These are phyloP conservation scores for Pseudopithomyces maydicus DNA, from an alignment of 2,329 filamentous ascomycete genomes.

Conservation along the genomic window DNA sequence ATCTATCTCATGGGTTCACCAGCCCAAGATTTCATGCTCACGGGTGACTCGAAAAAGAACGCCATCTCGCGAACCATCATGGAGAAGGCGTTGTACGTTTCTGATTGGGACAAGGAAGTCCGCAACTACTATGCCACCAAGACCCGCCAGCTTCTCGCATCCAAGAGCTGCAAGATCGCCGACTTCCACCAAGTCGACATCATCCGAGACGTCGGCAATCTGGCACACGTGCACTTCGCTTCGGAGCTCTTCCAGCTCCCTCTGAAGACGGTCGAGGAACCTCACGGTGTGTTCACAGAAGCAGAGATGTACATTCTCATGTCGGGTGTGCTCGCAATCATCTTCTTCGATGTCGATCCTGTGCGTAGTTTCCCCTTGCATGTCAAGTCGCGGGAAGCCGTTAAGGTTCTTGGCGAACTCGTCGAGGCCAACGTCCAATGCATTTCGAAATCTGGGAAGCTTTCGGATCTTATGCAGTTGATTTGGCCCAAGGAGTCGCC, in stretches of 20 bases:
- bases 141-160: slow-evolving; percentile 64
- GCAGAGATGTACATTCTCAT: slow-evolving; percentile 60
- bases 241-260: slow-evolving; percentile 61
- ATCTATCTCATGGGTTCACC: slow-evolving; percentile 65
- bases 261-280: slow-evolving; percentile 58
- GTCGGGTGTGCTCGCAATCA: slow-evolving; percentile 57
- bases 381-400: slow-evolving; percentile 53
- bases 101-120: slow-evolving; percentile 67
- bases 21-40: slow-evolving; percentile 62
- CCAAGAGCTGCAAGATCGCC: slow-evolving; percentile 69
- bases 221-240: slow-evolving; percentile 60
- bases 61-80: slow-evolving; percentile 37
- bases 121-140: slow-evolving; percentile 70
- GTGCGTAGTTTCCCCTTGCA: slow-evolving; percentile 58
- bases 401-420: slow-evolving; percentile 56
- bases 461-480: slow-evolving; percentile 47
- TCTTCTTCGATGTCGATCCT: slow-evolving; percentile 62
- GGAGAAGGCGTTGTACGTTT: slow-evolving; percentile 63
- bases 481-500: slow-evolving; percentile 47
- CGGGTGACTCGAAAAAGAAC: slow-evolving; percentile 42
- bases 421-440: slow-evolving; percentile 56
- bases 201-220: slow-evolving; percentile 62
- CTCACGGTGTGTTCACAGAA: slow-evolving; percentile 59
- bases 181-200: slow-evolving; percentile 72
- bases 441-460: slow-evolving; percentile 49